phyloP scores from a whole-genome alignment of 1,139 yeast species.

The Wickerhamiella infanticola region DNA sequence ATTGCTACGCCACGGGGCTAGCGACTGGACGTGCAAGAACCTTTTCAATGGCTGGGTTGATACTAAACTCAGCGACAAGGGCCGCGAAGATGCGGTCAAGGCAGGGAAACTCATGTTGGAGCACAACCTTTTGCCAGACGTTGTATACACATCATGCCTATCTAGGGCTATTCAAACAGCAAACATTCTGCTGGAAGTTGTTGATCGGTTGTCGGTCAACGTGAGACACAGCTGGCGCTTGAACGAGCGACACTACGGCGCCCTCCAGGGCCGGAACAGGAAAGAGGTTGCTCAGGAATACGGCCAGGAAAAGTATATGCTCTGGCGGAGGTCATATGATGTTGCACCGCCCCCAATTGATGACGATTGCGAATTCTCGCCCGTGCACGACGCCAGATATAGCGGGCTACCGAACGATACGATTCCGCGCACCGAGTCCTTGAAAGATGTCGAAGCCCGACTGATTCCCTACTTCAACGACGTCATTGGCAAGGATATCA shows the following conservation, averaged over 20 bases:
- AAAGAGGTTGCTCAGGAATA: slow-evolving; percentile 77
- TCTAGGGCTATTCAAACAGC: slow-evolving; percentile 97
- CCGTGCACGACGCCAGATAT: slow-evolving; percentile 76
- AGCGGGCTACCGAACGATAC: slow-evolving; percentile 64
- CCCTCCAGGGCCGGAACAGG: slow-evolving; percentile 95
- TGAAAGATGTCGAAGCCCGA: slow-evolving; percentile 91
- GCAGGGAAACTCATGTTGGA: slow-evolving; percentile 91
- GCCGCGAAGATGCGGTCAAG: slow-evolving; percentile 78
- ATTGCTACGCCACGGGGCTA: slow-evolving; percentile 79
- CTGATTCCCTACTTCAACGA: slow-evolving; percentile 96
- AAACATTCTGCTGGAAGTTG: slow-evolving; percentile 76
- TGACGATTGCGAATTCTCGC: slow-evolving; percentile 67
- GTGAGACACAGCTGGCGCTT: slow-evolving; percentile 95
- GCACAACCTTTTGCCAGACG: slow-evolving; percentile 66
- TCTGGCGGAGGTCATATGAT: slow-evolving; percentile 96
- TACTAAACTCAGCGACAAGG: slow-evolving; percentile 68
- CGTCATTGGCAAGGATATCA: slow-evolving; percentile 70
- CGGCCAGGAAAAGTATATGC: slow-evolving; percentile 89
- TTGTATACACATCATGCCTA: slow-evolving; percentile 80
- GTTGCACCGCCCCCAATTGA: slow-evolving; percentile 89
- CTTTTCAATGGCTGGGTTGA: slow-evolving; percentile 99
- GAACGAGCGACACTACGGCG: slow-evolving; percentile 99
- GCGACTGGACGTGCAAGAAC: slow-evolving; percentile 97
- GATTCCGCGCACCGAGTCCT: slow-evolving; percentile 87
- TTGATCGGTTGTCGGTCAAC: slow-evolving; percentile 85